phyloP scores from a whole-genome alignment of 225 moss, liverwort and hornwort genomes.

The Bryoerythrophyllum caledonicum region DNA sequence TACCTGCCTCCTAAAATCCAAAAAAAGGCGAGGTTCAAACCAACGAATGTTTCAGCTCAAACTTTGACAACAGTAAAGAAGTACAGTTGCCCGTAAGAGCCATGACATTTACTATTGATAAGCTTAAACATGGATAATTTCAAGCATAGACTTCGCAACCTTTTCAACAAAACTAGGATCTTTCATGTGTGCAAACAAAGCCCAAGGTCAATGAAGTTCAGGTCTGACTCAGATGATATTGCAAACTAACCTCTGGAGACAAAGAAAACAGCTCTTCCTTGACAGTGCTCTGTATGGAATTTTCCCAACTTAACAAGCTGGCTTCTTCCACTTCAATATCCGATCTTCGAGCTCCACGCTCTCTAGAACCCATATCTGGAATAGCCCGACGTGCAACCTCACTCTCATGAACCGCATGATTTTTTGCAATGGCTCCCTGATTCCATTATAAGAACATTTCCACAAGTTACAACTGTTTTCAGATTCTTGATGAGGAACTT shows the following conservation, averaged over 20 bases:
- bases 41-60: slow-evolving; percentile 8
- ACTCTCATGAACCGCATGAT: slow-evolving; percentile 34
- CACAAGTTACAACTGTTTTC: slow-evolving; percentile 20
- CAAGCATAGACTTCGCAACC: slow-evolving; percentile 4
- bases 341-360: slow-evolving; percentile 36
- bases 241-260: slow-evolving; percentile 60
- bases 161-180: neutral
- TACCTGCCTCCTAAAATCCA: slow-evolving; percentile 56
- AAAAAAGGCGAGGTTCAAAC: slow-evolving; percentile 11
- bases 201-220: neutral
- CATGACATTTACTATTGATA: neutral
- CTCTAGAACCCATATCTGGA: slow-evolving; percentile 38
- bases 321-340: slow-evolving; percentile 62
- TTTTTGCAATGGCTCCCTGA: slow-evolving; percentile 68
- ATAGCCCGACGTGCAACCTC: slow-evolving; percentile 28
- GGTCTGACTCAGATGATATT: neutral
- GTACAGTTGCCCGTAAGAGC: slow-evolving; percentile 2
- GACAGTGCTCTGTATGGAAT: slow-evolving; percentile 51
- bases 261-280: slow-evolving; percentile 73
- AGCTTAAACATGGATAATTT: slow-evolving; percentile 2
- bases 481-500: neutral
- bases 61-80: neutral
- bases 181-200: neutral
- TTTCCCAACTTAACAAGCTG: slow-evolving; percentile 62
- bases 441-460: slow-evolving; percentile 26